Percentiles rank a stretch among this genome's conserved stretches.
Conservation (phyloP, 2,329 filamentous ascomycete genomes). For the Cercospora canescens region DNA sequence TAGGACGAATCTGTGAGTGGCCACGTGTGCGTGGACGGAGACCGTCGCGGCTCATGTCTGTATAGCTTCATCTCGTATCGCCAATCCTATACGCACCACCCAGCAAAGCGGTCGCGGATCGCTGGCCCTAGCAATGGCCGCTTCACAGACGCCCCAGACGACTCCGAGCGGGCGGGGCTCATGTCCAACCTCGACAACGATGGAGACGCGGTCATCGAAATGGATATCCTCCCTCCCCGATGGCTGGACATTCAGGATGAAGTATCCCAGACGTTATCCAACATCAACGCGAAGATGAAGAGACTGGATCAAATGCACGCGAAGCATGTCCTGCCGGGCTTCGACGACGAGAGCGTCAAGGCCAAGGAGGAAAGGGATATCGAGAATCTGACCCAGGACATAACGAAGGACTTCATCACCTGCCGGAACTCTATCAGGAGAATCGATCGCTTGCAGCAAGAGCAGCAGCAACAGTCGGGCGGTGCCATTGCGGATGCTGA, state of each 20-base stretch:
- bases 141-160: constrained; percentile 44
- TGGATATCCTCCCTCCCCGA: constrained; percentile 91
- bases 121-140: constrained; percentile 49
- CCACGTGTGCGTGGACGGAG: not conserved
- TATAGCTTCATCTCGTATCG: constrained; percentile 95
- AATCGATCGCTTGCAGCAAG: constrained; percentile 82
- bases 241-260: constrained; percentile 97
- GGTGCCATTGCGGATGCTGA: constrained; percentile 77
- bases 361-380: constrained; percentile 85
- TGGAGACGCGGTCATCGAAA: constrained; percentile 94
- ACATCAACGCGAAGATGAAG: constrained; percentile 79
- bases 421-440: constrained; percentile 88
- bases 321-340: constrained; percentile 94
- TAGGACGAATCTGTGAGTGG: constrained; percentile 88
- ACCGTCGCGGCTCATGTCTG: constrained; percentile 9
- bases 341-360: constrained; percentile 92
- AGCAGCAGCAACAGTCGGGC: constrained; percentile 63
- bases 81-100: constrained; percentile 96
- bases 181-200: constrained; percentile 73
- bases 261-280: constrained; percentile 76
- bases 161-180: constrained; percentile 71
- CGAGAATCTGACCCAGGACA: constrained; percentile 83
- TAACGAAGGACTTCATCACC: constrained; percentile 84
- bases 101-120: constrained; percentile 70
- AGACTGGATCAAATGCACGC: constrained; percentile 90